Percentiles rank a stretch among this genome's conserved stretches.
These are phyloP conservation scores for Fraxinus sp. DNA, from an alignment of 305 asterid genomes.

Conservation along the genomic window DNA sequence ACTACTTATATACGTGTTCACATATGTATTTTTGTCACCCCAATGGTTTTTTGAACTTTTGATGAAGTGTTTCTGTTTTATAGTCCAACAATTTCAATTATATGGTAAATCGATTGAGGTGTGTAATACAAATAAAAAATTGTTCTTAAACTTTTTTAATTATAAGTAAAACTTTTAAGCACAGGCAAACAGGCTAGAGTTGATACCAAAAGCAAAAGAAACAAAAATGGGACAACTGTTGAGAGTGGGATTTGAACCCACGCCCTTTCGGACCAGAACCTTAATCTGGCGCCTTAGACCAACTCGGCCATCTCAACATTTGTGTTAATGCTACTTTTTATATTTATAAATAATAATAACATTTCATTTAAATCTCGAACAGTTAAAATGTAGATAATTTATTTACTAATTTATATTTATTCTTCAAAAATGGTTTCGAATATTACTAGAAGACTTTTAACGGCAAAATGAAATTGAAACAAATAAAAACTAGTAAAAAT, in stretches of 20 bases:
- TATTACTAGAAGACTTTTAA: not conserved
- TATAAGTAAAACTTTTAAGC: not conserved
- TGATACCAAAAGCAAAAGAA: not conserved
- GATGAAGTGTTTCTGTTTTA: not conserved
- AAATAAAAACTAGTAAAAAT: not conserved
- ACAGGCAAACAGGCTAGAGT: not conserved
- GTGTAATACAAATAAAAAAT: not conserved
- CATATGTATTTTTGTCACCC: not conserved
- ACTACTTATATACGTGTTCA: too few species aligned
- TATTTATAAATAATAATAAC: not conserved
- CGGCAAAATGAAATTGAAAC: not conserved
- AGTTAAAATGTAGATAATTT: not conserved
- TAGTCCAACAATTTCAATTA: not conserved
- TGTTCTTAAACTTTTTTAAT: not conserved
- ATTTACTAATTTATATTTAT: not conserved
- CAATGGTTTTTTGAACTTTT: not conserved
- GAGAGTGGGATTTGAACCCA: constrained; percentile 58
- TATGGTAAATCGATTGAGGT: not conserved
- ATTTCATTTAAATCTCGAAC: not conserved
- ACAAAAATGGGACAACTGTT: constrained; percentile 3
- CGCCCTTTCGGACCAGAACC: constrained; percentile 74
- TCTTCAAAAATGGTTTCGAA: not conserved
- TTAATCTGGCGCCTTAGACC: constrained; percentile 87
- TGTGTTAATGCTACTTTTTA: fast-evolving
- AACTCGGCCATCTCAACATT: constrained; percentile 58